phyloP scores from a whole-genome alignment of 768 basidiomycete genomes.

The Boletus sp. region DNA sequence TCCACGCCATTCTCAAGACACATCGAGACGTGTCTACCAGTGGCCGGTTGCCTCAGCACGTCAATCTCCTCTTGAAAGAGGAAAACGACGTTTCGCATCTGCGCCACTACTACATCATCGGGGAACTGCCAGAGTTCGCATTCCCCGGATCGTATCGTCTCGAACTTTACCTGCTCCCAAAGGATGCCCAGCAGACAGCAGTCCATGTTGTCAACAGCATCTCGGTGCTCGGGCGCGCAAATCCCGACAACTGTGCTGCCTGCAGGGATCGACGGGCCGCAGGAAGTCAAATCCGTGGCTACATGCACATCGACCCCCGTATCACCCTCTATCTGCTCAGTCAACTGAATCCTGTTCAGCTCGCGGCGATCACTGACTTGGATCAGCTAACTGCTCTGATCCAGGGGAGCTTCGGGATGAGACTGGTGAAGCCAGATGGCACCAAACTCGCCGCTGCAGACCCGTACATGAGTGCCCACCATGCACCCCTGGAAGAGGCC shows the following conservation, averaged over 20 bases:
- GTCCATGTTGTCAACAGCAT: constrained; percentile 12
- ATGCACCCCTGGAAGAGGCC: neutral
- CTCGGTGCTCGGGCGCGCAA: constrained; percentile 9
- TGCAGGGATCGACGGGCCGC: constrained; percentile 10
- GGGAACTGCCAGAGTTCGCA: constrained; percentile 14
- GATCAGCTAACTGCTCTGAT: neutral
- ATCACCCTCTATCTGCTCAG: constrained; percentile 10
- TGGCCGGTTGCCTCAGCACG: neutral
- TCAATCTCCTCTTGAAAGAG: constrained; percentile 4
- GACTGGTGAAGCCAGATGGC: constrained; percentile 13
- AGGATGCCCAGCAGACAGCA: neutral
- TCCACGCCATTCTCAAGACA: neutral
- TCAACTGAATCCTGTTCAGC: neutral
- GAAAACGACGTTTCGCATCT: neutral
- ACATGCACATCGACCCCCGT: constrained; percentile 14
- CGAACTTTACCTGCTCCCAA: constrained; percentile 14
- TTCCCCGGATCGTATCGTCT: constrained; percentile 19
- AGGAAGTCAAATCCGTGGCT: constrained; percentile 12
- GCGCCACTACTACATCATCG: constrained; percentile 9
- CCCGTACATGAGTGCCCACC: neutral
- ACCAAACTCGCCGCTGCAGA: constrained; percentile 6
- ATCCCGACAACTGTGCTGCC: constrained; percentile 5
- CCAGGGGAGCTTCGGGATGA: constrained; percentile 7
- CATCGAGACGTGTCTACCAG: neutral
- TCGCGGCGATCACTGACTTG: constrained; percentile 1